Conservation (phyloP, 768 basidiomycete genomes). For the Crucibulum laeve region DNA sequence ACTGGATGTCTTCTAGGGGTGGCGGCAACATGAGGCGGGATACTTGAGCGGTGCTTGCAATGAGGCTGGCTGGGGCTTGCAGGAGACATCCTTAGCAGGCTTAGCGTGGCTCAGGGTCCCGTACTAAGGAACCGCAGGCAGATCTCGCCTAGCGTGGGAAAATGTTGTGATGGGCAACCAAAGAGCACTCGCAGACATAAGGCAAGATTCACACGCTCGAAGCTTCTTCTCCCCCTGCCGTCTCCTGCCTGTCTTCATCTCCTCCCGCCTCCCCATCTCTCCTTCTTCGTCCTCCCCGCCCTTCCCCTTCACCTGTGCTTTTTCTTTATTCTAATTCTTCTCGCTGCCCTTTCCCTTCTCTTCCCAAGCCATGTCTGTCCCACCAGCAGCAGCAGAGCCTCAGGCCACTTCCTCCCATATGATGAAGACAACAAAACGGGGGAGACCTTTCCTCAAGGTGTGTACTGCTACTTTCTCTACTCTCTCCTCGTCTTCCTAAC, state of each 20-base stretch:
- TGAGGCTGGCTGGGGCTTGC: too few relatives aligned
- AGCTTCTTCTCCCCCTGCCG: constrained; percentile 25
- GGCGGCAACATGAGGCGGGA: too few relatives aligned
- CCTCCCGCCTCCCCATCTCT: constrained; percentile 24
- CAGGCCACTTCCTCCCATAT: constrained; percentile 79
- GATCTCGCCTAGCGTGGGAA: too few relatives aligned
- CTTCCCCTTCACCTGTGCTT: constrained; percentile 43
- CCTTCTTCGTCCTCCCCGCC: constrained; percentile 43
- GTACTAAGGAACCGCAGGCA: too few relatives aligned
- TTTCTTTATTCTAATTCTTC: constrained; percentile 49
- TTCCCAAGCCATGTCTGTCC: constrained; percentile 28
- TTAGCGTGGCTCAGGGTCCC: too few relatives aligned
- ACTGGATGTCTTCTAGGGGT: too few relatives aligned
- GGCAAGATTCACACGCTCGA: constrained; percentile 36
- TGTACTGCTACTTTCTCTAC: constrained; percentile 9
- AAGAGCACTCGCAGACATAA: too few relatives aligned
- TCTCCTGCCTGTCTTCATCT: constrained; percentile 28
- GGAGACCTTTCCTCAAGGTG: constrained; percentile 91
- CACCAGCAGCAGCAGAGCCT: constrained; percentile 34
- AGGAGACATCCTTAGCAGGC: too few relatives aligned
- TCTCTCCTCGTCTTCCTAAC: constrained; percentile 3
- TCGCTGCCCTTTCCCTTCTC: constrained; percentile 26
- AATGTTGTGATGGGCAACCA: constrained; percentile 37
- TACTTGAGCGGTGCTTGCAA: too few relatives aligned
- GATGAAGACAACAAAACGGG: constrained; percentile 98